Evolutionary conservation across 129 eudicot species (phyloP).

Genomic region (carrot (Daucus carota)): DH1_v3.0 NC_030385.2:26283501-26284000

Average conservation of each 20-base stretch:
- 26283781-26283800: not conserved
- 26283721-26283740: not conserved
- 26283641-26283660: not conserved
- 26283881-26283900: not conserved
- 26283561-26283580: too few relatives aligned
- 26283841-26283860: not conserved
- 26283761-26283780: not conserved
- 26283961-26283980: not conserved
- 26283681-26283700: not conserved
- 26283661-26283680: not conserved
- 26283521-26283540: too few relatives aligned
- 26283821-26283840: constrained; percentile 8
- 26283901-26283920: not conserved
- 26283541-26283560: too few relatives aligned
- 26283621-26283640: not conserved
- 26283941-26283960: not conserved
- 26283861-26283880: not conserved
- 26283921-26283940: not conserved
- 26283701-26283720: not conserved
- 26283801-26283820: not conserved
- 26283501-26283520: not conserved
- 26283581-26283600: not conserved
- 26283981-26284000: not conserved
- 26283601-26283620: not conserved
- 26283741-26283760: not conserved